Base-by-base conservation (phyloP, 805 yeast genomes). In the Wickerhamomyces strasburgensis region DNA sequence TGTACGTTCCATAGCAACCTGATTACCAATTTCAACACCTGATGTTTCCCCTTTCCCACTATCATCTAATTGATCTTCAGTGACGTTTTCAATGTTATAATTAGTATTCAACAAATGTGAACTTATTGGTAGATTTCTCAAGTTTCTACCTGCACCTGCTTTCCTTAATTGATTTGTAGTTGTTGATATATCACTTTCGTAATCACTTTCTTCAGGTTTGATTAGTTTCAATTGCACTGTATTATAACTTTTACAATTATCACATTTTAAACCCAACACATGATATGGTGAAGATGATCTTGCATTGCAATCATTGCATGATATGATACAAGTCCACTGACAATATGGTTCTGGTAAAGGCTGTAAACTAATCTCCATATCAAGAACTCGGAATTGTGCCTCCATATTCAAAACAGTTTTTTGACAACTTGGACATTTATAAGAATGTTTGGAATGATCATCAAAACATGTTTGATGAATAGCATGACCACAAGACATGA, bases 401-500 rank as follows among this genome's bases (percentile, higher is more conserved):
- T 84, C 95, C 78, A 89, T 88, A 60, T 88, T 85, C 26, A 83
- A 69, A 35, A 90, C 77, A 0, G 96, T 82, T 48, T 84, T 78
- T 37, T 86, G 80, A 56, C 98, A 89, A 3, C 85, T 72, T 2
- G 98, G 98, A 58, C 98, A 89, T 57, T 86, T 85, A 67, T 87
- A 89, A 13, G 84, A 77, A 55, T 84, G 87, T 47, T 78, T 73
- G n/a, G 85, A 75, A 56, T 83, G 79, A 46, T 85, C 90, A 43
- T 80, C 80, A 57, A 78, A 88, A 58, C 98, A 89, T 19, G 59
- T 53, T 57, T 87, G 86, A 62, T 89, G 98, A 40, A 89, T 89
- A 27, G 95, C 85, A 61, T 89, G 98, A 2, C 97, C 96, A 62
- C 98, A 89, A 33, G 72, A 67, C 96, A 89, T 87, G 57, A 89